Conservation (phyloP, 1,284 basidiomycete genomes). For the Ceratobasidium papillatum region DNA sequence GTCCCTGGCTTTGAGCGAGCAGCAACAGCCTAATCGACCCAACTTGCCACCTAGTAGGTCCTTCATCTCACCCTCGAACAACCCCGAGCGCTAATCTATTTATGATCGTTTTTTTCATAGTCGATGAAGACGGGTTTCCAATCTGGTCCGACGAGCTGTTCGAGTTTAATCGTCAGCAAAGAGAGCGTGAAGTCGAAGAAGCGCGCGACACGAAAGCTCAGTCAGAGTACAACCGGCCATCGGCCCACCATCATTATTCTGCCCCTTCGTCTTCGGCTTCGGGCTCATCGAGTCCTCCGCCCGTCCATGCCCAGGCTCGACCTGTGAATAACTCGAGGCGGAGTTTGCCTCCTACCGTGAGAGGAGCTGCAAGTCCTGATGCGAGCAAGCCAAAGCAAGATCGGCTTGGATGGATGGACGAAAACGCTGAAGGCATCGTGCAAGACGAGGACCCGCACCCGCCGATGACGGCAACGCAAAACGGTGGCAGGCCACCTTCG, state of each 20-base stretch:
- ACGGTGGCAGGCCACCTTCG: neutral
- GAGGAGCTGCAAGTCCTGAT: neutral
- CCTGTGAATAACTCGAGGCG: neutral
- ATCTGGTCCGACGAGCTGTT: constrained; percentile 40
- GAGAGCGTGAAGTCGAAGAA: constrained; percentile 8
- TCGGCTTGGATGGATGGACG: constrained; percentile 14
- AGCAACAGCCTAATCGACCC: neutral
- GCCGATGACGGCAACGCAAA: constrained; percentile 30
- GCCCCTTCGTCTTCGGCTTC: constrained; percentile 25
- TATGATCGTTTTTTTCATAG: neutral
- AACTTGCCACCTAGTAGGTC: constrained; percentile 25
- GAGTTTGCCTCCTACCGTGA: neutral
- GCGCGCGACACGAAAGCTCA: constrained; percentile 23
- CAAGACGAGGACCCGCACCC: constrained; percentile 21
- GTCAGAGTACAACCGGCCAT: constrained; percentile 23
- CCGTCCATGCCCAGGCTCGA: neutral
- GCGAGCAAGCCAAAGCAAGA: constrained; percentile 25
- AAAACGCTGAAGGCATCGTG: neutral
- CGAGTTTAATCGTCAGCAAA: constrained; percentile 20
- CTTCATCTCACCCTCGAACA: neutral
- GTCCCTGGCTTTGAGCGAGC: constrained; percentile 30
- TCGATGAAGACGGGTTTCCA: constrained; percentile 39
- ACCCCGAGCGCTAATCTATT: neutral
- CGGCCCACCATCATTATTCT: neutral
- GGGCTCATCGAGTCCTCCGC: constrained; percentile 15